Evolutionary conservation across 768 basidiomycete species (phyloP).

Genomic region (Lactarius vividus): DNA sequence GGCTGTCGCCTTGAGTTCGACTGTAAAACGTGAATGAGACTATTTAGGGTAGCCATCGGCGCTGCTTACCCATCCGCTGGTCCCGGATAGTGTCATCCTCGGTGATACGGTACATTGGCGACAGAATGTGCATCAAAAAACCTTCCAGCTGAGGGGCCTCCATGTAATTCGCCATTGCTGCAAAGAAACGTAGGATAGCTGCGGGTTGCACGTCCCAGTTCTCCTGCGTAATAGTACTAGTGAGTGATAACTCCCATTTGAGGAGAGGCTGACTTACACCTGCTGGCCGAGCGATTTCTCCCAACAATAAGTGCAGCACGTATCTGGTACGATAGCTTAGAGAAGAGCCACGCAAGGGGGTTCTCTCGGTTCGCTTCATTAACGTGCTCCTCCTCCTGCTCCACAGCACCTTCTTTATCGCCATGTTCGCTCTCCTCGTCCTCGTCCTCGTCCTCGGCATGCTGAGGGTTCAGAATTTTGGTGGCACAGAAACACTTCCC

Average conservation of each 20-base stretch:
- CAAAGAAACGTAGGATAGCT: slow-evolving; percentile 87
- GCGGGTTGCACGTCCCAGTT: slow-evolving; percentile 84
- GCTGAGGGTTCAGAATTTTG: slow-evolving; percentile 31
- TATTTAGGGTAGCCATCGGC: not conserved
- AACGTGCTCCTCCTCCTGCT: slow-evolving; percentile 16
- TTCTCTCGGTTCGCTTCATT: slow-evolving; percentile 32
- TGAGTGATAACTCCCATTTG: not conserved
- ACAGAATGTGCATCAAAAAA: slow-evolving; percentile 81
- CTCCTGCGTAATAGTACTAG: slow-evolving; percentile 41
- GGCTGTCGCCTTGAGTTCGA: slow-evolving; percentile 77
- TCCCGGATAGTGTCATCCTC: slow-evolving; percentile 87
- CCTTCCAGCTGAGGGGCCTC: slow-evolving; percentile 52
- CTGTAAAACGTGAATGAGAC: slow-evolving; percentile 40
- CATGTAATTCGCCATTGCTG: slow-evolving; percentile 81
- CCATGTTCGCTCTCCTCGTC: slow-evolving; percentile 33
- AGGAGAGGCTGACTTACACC: slow-evolving; percentile 39
- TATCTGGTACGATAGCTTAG: slow-evolving; percentile 85
- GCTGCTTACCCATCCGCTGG: slow-evolving; percentile 64
- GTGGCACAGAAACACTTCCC: slow-evolving; percentile 74
- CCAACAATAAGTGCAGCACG: slow-evolving; percentile 72
- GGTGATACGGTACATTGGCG: slow-evolving; percentile 80
- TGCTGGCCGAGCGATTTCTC: slow-evolving; percentile 48
- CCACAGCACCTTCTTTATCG: slow-evolving; percentile 23
- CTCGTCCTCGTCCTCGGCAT: slow-evolving; percentile 33
- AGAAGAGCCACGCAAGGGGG: slow-evolving; percentile 90